Percentiles rank a stretch among this genome's conserved stretches.
These are phyloP conservation scores for Echeveria elegans DNA, from an alignment of 164 flowering plant genomes.

Conservation along the genomic window DNA sequence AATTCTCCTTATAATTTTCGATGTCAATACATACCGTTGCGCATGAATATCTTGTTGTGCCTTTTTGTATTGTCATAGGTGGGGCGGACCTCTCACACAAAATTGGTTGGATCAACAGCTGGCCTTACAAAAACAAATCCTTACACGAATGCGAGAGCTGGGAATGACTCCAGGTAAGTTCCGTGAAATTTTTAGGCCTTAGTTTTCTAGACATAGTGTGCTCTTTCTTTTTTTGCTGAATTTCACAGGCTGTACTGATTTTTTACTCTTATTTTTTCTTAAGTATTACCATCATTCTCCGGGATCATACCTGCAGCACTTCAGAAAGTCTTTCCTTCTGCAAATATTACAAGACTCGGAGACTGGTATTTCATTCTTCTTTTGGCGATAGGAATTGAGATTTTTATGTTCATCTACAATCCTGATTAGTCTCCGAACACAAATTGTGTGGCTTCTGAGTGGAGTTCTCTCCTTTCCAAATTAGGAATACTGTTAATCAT, in stretches of 20 bases:
- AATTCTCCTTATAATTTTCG: background rate
- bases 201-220: background rate
- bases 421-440: background rate
- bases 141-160: slow-evolving; percentile 76
- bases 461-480: slow-evolving; percentile 6
- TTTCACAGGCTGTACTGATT: background rate
- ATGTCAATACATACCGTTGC: background rate
- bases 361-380: slow-evolving; percentile 52
- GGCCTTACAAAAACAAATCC: slow-evolving; percentile 65
- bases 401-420: background rate
- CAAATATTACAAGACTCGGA: slow-evolving; percentile 83
- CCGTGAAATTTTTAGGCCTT: background rate
- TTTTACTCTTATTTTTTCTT: slow-evolving; percentile 10
- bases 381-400: background rate
- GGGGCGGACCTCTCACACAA: slow-evolving; percentile 96
- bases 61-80: slow-evolving; percentile 30
- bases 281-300: slow-evolving; percentile 94
- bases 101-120: slow-evolving; percentile 86
- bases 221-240: background rate
- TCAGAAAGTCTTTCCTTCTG: slow-evolving; percentile 56
- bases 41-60: background rate
- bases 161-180: slow-evolving; percentile 95
- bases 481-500: slow-evolving; percentile 79
- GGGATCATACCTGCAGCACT: slow-evolving; percentile 92
- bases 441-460: background rate